Evolutionary conservation across 306 rosid species (phyloP).

Genomic region (Begonia masoniana): DNA sequence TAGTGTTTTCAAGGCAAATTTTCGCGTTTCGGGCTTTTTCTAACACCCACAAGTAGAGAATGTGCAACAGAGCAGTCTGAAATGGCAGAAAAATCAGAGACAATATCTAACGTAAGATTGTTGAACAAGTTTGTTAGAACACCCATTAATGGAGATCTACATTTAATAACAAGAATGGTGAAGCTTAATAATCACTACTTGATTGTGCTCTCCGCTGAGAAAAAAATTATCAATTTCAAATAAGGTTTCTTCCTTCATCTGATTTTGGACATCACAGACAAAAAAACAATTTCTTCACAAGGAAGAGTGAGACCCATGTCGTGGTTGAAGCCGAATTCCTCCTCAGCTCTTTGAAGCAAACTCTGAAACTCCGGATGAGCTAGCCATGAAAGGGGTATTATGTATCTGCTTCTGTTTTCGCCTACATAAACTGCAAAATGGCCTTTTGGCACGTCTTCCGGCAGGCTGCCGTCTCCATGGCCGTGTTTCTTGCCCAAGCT

Average conservation of each 20-base stretch:
- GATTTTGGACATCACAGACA: conserved; percentile 47
- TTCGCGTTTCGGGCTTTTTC: too few species aligned
- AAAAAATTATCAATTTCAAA: not conserved
- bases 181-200: not conserved
- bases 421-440: conserved; percentile 93
- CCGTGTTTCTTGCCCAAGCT: conserved; percentile 65
- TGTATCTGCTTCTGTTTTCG: conserved; percentile 60
- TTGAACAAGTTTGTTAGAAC: too few species aligned
- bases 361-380: conserved; percentile 59
- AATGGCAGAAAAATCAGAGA: too few species aligned
- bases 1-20: too few species aligned
- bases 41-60: too few species aligned
- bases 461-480: conserved; percentile 36
- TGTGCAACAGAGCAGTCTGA: too few species aligned
- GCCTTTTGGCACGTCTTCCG: conserved; percentile 81
- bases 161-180: not conserved
- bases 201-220: not conserved
- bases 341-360: conserved; percentile 71
- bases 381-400: conserved; percentile 78
- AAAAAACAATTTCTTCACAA: conserved; percentile 68
- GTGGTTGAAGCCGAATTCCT: conserved; percentile 82
- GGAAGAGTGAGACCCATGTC: conserved; percentile 90
- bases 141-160: not conserved
- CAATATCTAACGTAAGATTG: too few species aligned
- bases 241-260: conserved; percentile 16